These are phyloP conservation scores for Cystofilobasidium macerans DNA, from an alignment of 768 basidiomycete species.

Conservation along the genomic window DNA sequence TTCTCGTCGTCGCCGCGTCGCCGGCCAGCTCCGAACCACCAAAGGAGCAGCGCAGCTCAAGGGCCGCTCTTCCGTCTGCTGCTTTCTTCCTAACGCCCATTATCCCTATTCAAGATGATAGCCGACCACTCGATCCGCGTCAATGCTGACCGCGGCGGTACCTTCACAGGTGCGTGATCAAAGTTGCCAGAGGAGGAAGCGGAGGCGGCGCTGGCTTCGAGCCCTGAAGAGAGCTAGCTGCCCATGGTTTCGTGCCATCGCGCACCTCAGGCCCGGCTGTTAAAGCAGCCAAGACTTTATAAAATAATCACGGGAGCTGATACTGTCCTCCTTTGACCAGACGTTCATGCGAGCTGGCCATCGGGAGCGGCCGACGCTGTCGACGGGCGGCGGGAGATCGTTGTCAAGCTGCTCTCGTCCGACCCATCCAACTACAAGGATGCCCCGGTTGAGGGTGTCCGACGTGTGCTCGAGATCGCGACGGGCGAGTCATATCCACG, in stretches of 20 bases:
- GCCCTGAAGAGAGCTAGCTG: no score
- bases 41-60: no score
- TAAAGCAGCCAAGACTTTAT: no score
- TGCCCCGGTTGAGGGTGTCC: conserved; percentile 30
- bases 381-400: conserved; percentile 24
- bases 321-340: no score
- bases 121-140: conserved; percentile 13
- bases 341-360: conserved; percentile 30
- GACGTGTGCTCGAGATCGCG: conserved; percentile 30
- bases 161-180: no score
- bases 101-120: background rate
- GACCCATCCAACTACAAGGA: conserved; percentile 29
- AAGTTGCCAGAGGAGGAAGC: conserved; percentile 21
- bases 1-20: no score
- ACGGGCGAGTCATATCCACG: conserved; percentile 21
- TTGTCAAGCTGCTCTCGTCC: conserved; percentile 32
- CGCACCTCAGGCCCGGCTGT: no score
- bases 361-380: conserved; percentile 3
- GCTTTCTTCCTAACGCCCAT: background rate
- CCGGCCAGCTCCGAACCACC: background rate
- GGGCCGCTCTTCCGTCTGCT: no score
- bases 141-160: conserved; percentile 2
- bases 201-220: no score
- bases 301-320: no score
- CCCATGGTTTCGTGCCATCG: no score